These are phyloP conservation scores for Alnus glutinosa DNA, from an alignment of 306 rosid genomes.

Conservation along the genomic window DNA sequence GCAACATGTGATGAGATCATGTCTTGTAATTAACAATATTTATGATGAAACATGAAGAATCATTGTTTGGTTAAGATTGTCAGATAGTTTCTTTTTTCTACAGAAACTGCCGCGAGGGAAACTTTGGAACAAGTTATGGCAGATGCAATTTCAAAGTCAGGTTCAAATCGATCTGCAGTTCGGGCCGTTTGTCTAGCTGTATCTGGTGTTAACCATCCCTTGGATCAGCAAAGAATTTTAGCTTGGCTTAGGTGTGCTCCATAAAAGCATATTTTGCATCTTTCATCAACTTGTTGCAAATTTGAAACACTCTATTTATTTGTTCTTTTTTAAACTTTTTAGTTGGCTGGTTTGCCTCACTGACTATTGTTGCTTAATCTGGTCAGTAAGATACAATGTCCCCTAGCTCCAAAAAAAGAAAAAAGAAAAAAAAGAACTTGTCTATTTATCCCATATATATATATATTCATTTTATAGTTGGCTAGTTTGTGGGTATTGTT, in stretches of 20 bases:
- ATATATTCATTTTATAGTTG: background rate
- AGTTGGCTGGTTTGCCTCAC: background rate
- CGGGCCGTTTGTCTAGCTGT: constrained; percentile 91
- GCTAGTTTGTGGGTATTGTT: background rate
- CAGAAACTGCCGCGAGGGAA: constrained; percentile 89
- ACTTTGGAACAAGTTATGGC: constrained; percentile 92
- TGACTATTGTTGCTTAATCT: background rate
- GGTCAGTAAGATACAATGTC: background rate
- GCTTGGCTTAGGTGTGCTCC: constrained; percentile 73
- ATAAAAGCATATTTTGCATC: constrained; percentile 11
- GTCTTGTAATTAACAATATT: background rate
- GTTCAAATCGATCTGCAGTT: constrained; percentile 73
- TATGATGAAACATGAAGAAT: background rate
- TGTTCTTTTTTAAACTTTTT: background rate
- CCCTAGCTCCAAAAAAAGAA: background rate
- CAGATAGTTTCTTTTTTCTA: constrained; percentile 22
- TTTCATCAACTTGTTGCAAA: background rate
- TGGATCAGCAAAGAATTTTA: constrained; percentile 75
- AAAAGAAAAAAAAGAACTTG: background rate
- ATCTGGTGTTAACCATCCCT: constrained; percentile 87
- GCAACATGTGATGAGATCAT: background rate
- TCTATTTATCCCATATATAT: background rate
- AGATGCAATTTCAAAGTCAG: constrained; percentile 71
- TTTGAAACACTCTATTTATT: background rate
- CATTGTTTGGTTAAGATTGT: background rate